Base-by-base conservation (phyloP, 2,329 filamentous ascomycete genomes). In the Nigrospora oryzae region DNA sequence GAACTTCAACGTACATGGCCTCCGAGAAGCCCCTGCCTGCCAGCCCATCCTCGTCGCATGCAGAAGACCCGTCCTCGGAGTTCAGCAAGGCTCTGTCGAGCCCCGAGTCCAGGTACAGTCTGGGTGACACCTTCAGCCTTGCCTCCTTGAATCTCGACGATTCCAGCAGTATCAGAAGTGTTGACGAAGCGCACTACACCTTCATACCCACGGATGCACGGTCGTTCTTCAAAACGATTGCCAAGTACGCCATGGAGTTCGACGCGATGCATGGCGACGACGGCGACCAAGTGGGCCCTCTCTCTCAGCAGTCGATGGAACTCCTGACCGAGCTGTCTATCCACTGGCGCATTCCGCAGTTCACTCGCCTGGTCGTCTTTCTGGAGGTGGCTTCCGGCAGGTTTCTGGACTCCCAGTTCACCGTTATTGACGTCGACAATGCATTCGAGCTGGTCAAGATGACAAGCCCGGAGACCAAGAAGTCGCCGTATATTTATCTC, bases 161-260 rank as follows among this genome's bases (percentile, higher is more conserved):
- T 40, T 61, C 60, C n/a, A 60, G 67, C 51, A 71, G 70, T 49
- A 74, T 75, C 47, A 67, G 73, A 44, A 61, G 69, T 31, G 72
- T 81, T 13, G 80, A 83, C 51, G 77, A 84, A 53, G 69, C 81
- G 40, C 76, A 83, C 41, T 97, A 91, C 62, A 93, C 86, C 1
- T 98, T 91, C 60, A 94, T 95, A 47, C 93, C 93, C 31, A 73
- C 84, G 32, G 88, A 96, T 52, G 79, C 91, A 30, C 79, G 90
- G 55, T 76, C 81, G 10, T 90, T 86, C 60, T 95, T 95, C 67
- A 86, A 87, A 59, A 82, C 84, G 45, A 84, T 96, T 49, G 67
- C 95, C 43, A 81, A 84, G 54, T 83, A 89, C 60, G 84, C 87
- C 31, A 73, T 95, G 63, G 71, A 74, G 3, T 79, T 78, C 61